Evolutionary conservation across 2,329 filamentous ascomycete species (phyloP).

Genomic region (Scedosporium aurantiacum): DNA sequence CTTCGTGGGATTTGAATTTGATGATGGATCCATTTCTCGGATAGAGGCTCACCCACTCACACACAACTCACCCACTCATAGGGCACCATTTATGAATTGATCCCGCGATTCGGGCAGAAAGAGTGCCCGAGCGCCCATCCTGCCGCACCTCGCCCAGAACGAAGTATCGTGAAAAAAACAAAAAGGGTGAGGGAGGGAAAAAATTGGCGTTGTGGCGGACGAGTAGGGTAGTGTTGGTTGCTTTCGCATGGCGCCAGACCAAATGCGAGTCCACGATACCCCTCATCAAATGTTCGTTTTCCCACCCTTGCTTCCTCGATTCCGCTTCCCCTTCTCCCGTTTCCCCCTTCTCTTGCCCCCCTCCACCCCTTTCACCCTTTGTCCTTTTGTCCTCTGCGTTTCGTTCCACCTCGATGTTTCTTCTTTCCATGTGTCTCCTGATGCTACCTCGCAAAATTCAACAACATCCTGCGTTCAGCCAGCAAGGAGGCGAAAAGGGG

Average conservation of each 20-base stretch:
- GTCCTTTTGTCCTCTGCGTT: neutral
- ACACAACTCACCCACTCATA: neutral
- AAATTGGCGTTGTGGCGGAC: neutral
- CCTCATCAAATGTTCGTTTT: neutral
- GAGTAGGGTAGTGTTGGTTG: neutral
- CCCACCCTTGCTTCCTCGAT: too few relatives aligned
- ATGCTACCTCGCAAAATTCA: neutral
- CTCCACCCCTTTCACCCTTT: neutral
- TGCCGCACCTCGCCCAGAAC: neutral
- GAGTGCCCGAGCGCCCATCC: neutral
- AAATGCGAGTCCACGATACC: neutral
- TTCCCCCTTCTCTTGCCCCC: conserved; percentile 4
- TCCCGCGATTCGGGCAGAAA: neutral
- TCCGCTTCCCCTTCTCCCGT: conserved; percentile 3
- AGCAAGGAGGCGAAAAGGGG: neutral
- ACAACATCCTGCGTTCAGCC: neutral
- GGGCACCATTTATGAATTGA: neutral
- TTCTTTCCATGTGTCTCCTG: neutral
- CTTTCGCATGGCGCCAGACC: neutral
- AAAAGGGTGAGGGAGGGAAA: neutral
- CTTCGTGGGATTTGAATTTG: too few relatives aligned
- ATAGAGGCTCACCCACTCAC: neutral
- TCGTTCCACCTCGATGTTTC: neutral
- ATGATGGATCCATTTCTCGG: neutral
- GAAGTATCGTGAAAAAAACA: neutral